Base-by-base conservation (phyloP, 345 rosid species). In the Durio zibethinus region DNA sequence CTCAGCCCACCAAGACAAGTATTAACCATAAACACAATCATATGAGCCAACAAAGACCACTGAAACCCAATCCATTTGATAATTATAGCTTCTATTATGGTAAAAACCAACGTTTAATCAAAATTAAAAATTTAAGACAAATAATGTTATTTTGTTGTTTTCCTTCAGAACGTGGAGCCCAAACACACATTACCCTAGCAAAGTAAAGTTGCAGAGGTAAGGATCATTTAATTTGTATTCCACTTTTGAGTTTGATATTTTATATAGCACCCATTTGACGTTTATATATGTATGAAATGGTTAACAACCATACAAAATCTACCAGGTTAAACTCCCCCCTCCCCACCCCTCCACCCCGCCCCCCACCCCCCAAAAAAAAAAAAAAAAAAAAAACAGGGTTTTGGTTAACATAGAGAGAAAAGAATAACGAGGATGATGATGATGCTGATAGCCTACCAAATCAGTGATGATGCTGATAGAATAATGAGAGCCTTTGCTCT, bases 401-500 rank as follows among this genome's bases (percentile, higher is more conserved):
- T 27, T 60, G 52, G 15, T 36, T 38, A 12, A 23, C 36, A 33
- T 53, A 73, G 7, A 56, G 31, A 48, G 42, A 52, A 42, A 60
- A 21, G 40, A 23, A 53, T 10, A 31, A 50, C 53, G n/a, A 66
- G 53, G 56, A 20, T 62, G 87, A 81, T 2, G 18, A 25, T 67
- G 87, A 80, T 10, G 23, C 25, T 45, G 85, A 83, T 75, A 52
- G 73, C 78, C 79, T 20, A 79, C 88, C 84, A 48, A 78, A 80
- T 36, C 57, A 20, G 7, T 61, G 69, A 42, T 69, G 33, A 73
- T 76, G n/a, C 27, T 40, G n/a, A n/a, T n/a, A n/a, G n/a, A n/a
- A n/a, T n/a, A n/a, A n/a, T n/a, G n/a, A n/a, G n/a, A n/a, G n/a
- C 48, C 48, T 61, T 18, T 68, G 67, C 31, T n/a, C 35, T 64